Conservation (phyloP, 805 yeast genomes). For the Metschnikowia cerradonensis region DNA sequence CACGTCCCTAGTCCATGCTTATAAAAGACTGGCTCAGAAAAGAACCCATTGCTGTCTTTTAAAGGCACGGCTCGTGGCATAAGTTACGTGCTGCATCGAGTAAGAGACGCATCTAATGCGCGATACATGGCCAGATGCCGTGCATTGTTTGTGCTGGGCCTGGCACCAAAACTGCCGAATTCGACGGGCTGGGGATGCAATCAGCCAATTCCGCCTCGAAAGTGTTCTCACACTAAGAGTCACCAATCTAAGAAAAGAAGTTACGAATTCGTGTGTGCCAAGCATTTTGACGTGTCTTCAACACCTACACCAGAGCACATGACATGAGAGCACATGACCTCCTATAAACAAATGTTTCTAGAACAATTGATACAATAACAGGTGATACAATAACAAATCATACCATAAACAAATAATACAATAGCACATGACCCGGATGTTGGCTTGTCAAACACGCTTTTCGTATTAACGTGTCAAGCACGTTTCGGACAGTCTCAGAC, state of each 20-base stretch:
- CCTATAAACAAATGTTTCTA: too few species aligned
- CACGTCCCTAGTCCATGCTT: not conserved
- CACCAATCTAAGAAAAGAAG: not conserved
- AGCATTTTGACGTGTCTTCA: too few species aligned
- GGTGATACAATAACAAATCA: not conserved
- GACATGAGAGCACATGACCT: not conserved
- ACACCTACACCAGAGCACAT: not conserved
- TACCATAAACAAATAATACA: too few species aligned
- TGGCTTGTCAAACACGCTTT: too few species aligned
- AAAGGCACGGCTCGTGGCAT: not conserved
- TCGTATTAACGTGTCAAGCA: too few species aligned
- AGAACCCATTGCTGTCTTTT: not conserved
- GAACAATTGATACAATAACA: not conserved
- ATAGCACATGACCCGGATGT: too few species aligned
- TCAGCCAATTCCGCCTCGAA: not conserved
- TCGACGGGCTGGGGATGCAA: not conserved
- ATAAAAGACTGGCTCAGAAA: not conserved
- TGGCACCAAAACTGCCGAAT: not conserved
- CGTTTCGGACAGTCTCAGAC: too few species aligned
- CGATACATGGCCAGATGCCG: constrained; percentile 2
- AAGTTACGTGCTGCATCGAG: not conserved
- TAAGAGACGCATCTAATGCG: not conserved
- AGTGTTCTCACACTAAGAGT: not conserved
- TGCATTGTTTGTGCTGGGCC: not conserved
- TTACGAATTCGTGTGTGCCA: too few species aligned